Conservation (phyloP, 176 grass and related monocot genomes). For the Phyllostachys edulis region DNA sequence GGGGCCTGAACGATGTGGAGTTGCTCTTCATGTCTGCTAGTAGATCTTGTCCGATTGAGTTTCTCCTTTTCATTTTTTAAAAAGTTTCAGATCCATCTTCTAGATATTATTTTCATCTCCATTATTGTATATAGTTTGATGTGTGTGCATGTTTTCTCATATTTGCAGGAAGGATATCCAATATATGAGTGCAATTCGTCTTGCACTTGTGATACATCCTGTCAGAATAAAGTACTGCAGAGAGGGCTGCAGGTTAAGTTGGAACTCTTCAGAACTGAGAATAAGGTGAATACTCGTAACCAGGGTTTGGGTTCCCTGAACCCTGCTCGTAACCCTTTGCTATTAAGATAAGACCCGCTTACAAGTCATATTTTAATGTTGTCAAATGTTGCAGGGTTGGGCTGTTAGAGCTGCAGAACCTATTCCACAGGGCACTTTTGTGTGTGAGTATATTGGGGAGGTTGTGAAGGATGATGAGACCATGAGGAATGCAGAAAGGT, state of each 20-base stretch:
- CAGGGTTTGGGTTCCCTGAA: slow-evolving; percentile 20
- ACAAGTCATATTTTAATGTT: slow-evolving; percentile 30
- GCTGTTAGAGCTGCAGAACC: slow-evolving; percentile 80
- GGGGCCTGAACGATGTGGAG: background rate
- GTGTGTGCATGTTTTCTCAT: background rate
- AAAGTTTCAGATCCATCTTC: background rate
- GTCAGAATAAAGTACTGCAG: slow-evolving; percentile 94
- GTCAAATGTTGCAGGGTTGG: slow-evolving; percentile 75
- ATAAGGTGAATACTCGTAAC: slow-evolving; percentile 57
- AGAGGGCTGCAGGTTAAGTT: slow-evolving; percentile 73
- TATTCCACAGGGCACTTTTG: slow-evolving; percentile 83
- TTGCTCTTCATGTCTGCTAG: slow-evolving; percentile 12
- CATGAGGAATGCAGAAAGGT: slow-evolving; percentile 60
- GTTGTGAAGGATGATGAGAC: slow-evolving; percentile 57
- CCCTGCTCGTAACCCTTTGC: background rate
- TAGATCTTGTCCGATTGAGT: background rate
- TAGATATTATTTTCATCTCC: background rate
- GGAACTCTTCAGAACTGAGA: slow-evolving; percentile 86
- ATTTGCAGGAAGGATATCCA: slow-evolving; percentile 77
- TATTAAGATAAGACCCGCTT: background rate
- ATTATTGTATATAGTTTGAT: slow-evolving; percentile 17
- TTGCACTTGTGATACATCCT: slow-evolving; percentile 68
- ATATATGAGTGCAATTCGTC: slow-evolving; percentile 87
- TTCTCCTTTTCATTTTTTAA: background rate
- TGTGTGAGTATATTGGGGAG: slow-evolving; percentile 92